These are phyloP conservation scores for Cystobasidium sp. DNA, from an alignment of 1,284 basidiomycete species.

Conservation along the genomic window DNA sequence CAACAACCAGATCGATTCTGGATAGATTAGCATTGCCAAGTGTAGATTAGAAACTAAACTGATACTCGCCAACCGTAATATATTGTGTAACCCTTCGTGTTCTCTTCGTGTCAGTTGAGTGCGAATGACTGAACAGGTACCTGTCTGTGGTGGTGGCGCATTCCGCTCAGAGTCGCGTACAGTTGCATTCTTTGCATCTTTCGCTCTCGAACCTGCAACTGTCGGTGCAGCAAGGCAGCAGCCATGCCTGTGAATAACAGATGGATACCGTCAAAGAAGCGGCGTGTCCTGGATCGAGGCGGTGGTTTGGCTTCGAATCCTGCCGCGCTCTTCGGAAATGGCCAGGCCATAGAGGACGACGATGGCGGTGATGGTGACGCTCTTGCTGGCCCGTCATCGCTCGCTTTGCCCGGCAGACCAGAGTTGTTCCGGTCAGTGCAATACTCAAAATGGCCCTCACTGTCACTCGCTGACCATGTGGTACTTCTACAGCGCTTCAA, in stretches of 20 bases:
- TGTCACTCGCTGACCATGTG: too few relatives aligned
- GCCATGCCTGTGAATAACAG: conserved; percentile 6
- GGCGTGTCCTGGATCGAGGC: conserved; percentile 25
- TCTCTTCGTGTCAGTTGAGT: not conserved
- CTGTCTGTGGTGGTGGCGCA: not conserved
- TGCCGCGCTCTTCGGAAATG: conserved; percentile 19
- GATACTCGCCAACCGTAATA: not conserved
- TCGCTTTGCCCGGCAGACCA: conserved; percentile 1
- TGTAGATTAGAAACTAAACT: not conserved
- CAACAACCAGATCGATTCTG: not conserved
- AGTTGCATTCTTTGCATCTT: not conserved
- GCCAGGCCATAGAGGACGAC: not conserved
- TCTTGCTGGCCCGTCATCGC: not conserved
- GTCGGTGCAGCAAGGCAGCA: not conserved
- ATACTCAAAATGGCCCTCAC: not conserved
- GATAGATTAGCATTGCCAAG: not conserved
- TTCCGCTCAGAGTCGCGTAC: not conserved
- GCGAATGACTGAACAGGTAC: not conserved
- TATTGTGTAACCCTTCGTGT: not conserved
- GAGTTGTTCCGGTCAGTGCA: conserved; percentile 1
- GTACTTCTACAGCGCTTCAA: conserved; percentile 26
- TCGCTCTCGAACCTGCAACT: not conserved
- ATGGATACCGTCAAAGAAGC: conserved; percentile 37
- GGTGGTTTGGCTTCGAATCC: conserved; percentile 41
- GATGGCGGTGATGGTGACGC: not conserved